A percentile compares a stretch with the other conserved stretches of the same genome.
These are phyloP conservation scores for Aureobasidium melanogenum DNA, from an alignment of 2,329 filamentous ascomycete genomes.

Conservation along the genomic window DNA sequence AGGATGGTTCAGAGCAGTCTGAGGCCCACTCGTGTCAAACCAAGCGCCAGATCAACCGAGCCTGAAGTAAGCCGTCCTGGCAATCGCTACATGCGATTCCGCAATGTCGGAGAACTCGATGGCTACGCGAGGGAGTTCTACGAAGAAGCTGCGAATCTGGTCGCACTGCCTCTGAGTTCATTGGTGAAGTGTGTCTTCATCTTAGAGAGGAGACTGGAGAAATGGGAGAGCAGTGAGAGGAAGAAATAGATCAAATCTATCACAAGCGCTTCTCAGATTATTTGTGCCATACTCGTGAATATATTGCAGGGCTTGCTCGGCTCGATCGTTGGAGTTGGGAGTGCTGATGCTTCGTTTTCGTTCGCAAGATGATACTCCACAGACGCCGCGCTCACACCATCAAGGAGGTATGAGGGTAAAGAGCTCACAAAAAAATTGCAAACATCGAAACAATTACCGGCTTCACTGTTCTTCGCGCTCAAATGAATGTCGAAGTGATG, in stretches of 20 bases:
- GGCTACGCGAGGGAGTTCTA: slow-evolving; percentile 40
- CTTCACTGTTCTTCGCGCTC: too few relatives aligned
- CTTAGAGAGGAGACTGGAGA: slow-evolving; percentile 39
- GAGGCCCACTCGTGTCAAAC: slow-evolving; percentile 29
- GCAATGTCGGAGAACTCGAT: slow-evolving; percentile 37
- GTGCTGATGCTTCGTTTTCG: background rate
- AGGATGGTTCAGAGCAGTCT: slow-evolving; percentile 35
- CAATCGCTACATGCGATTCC: slow-evolving; percentile 41
- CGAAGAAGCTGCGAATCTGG: slow-evolving; percentile 40
- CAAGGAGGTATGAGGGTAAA: too few relatives aligned
- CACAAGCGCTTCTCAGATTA: background rate
- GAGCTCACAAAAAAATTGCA: too few relatives aligned
- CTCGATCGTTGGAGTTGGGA: background rate
- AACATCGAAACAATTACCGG: too few relatives aligned
- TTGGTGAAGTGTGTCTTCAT: slow-evolving; percentile 43
- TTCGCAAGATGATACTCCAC: too few relatives aligned
- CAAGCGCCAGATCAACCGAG: slow-evolving; percentile 24
- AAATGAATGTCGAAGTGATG: background rate
- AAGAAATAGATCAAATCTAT: background rate
- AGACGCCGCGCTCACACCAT: too few relatives aligned
- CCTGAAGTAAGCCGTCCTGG: slow-evolving; percentile 38
- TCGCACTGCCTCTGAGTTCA: slow-evolving; percentile 41
- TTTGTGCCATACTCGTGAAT: background rate
- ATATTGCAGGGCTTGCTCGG: background rate
- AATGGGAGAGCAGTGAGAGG: slow-evolving; percentile 27